A percentile compares a stretch with the other conserved stretches of the same genome.
Evolutionary conservation across 1,284 basidiomycete species (phyloP).

Genomic region (Tilletia walkeri): DNA sequence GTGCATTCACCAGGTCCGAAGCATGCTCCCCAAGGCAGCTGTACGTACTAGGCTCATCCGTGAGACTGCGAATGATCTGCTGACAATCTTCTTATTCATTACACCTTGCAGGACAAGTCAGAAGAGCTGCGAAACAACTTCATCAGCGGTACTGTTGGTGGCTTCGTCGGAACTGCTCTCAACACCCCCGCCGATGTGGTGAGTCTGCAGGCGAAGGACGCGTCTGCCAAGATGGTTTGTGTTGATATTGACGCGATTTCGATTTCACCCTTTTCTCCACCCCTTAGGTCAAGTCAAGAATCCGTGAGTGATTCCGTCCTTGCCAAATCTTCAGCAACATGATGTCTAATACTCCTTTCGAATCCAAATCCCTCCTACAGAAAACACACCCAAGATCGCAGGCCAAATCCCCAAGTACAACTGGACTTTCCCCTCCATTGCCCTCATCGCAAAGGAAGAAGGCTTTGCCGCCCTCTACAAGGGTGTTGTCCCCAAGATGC

Average conservation of each 20-base stretch:
- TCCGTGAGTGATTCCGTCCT: conserved; percentile 58
- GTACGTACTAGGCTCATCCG: conserved; percentile 56
- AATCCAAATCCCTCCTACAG: neutral
- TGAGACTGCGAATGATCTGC: neutral
- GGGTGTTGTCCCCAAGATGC: conserved; percentile 68
- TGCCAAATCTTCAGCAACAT: too few species aligned
- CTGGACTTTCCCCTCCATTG: conserved; percentile 70
- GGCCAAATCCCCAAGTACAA: conserved; percentile 71
- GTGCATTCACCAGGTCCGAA: conserved; percentile 78
- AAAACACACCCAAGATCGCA: conserved; percentile 62
- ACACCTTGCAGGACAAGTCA: conserved; percentile 58
- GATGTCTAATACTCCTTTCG: neutral
- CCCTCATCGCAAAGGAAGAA: conserved; percentile 83
- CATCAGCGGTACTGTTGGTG: conserved; percentile 82
- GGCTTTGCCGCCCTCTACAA: conserved; percentile 88
- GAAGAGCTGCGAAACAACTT: conserved; percentile 85
- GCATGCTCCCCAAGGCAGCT: conserved; percentile 77
- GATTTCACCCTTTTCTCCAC: too few species aligned
- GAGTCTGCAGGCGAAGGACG: too few species aligned
- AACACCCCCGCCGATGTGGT: conserved; percentile 83
- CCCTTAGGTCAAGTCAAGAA: conserved; percentile 74
- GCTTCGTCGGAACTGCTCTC: conserved; percentile 74
- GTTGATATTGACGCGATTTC: too few species aligned
- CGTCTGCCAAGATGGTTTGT: too few species aligned
- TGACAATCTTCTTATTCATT: neutral